phyloP scores from a whole-genome alignment of 257 asterid species.

The Petunia secreta region DNA sequence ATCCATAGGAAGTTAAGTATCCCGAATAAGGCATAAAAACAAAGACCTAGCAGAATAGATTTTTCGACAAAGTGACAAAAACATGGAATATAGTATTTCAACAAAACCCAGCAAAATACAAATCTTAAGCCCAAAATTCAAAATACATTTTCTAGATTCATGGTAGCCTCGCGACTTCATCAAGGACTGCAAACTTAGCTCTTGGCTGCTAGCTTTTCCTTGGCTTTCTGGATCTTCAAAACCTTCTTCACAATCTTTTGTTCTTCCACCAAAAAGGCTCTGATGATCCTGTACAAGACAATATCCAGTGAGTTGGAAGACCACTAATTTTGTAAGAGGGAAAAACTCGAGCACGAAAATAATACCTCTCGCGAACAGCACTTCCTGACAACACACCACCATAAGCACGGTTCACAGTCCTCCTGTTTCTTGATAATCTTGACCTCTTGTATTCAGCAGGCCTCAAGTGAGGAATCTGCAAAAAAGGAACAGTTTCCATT shows the following conservation, averaged over 20 bases:
- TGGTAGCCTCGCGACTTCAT: slow-evolving; percentile 18
- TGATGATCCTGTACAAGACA: slow-evolving; percentile 53
- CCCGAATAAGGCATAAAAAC: not conserved
- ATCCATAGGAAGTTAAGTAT: slow-evolving; percentile 14
- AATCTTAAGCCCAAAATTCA: slow-evolving; percentile 23
- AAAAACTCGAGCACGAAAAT: not conserved
- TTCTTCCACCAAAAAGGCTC: slow-evolving; percentile 81
- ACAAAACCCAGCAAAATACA: slow-evolving; percentile 27
- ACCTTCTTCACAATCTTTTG: slow-evolving; percentile 87
- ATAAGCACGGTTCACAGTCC: slow-evolving; percentile 79
- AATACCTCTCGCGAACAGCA: slow-evolving; percentile 79
- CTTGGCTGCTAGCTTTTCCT: slow-evolving; percentile 69
- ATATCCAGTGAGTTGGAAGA: not conserved
- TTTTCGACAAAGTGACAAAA: slow-evolving; percentile 29
- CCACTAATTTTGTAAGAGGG: not conserved
- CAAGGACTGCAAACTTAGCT: slow-evolving; percentile 43
- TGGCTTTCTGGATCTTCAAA: slow-evolving; percentile 78
- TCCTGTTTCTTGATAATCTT: slow-evolving; percentile 65
- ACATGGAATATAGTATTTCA: not conserved
- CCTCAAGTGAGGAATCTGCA: slow-evolving; percentile 82
- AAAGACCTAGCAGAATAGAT: slow-evolving; percentile 13
- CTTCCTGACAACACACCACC: slow-evolving; percentile 79
- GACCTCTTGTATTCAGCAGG: slow-evolving; percentile 83
- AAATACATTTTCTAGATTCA: slow-evolving; percentile 35
- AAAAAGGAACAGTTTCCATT: not conserved